Percentiles rank a stretch among this genome's conserved stretches.
These are phyloP conservation scores for Lonicera japonica DNA, from an alignment of 129 eudicot genomes.

Conservation along the genomic window DNA sequence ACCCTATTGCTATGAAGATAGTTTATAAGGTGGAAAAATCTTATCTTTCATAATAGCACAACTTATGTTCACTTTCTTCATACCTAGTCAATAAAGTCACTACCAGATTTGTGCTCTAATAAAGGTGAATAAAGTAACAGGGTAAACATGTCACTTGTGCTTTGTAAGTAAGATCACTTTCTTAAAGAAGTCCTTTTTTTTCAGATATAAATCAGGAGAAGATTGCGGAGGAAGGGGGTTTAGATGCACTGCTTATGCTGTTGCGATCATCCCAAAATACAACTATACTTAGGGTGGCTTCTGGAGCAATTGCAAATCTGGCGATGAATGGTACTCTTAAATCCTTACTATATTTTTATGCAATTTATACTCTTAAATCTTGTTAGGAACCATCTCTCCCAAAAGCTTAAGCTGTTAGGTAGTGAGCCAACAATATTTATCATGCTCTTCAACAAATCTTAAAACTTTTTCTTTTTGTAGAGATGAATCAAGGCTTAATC, in stretches of 20 bases:
- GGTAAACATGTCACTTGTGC: neutral
- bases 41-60: neutral
- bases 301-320: slow-evolving; percentile 97
- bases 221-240: slow-evolving; percentile 94
- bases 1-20: neutral
- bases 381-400: too few relatives aligned
- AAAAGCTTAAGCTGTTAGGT: too few relatives aligned
- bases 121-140: neutral
- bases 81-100: neutral
- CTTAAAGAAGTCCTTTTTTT: neutral
- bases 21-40: neutral
- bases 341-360: neutral
- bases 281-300: slow-evolving; percentile 90
- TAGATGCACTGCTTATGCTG: slow-evolving; percentile 82
- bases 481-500: slow-evolving; percentile 74
- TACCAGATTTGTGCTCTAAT: neutral
- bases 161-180: neutral
- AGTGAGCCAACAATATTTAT: too few relatives aligned
- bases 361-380: slow-evolving; percentile 10
- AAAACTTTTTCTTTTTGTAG: slow-evolving; percentile 31
- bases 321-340: slow-evolving; percentile 83
- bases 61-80: neutral
- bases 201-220: slow-evolving; percentile 87
- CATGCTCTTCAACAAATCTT: too few relatives aligned
- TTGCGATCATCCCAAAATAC: slow-evolving; percentile 73